Percentiles rank a stretch among this genome's conserved stretches.
phyloP scores from a whole-genome alignment of 495 filamentous ascomycete genomes.

The Glonium stellatum region DNA sequence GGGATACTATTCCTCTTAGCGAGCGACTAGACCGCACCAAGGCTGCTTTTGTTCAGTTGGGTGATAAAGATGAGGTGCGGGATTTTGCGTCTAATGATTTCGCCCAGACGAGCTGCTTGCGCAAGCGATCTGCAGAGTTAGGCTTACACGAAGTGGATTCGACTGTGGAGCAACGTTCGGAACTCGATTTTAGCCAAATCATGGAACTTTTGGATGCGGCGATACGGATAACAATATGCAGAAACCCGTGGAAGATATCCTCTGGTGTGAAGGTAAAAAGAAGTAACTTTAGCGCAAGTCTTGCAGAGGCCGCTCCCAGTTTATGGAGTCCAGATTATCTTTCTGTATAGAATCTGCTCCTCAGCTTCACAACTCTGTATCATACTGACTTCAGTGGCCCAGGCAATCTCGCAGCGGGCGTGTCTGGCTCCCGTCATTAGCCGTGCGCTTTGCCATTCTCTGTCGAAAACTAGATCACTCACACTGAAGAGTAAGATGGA shows the following conservation, averaged over 20 bases:
- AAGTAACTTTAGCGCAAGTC: conserved; percentile 11
- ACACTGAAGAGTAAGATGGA: conserved; percentile 15
- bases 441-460: conserved; percentile 18
- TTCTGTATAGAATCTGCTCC: conserved; percentile 1
- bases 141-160: background rate
- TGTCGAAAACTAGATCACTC: conserved; percentile 9
- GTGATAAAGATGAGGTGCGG: too few relatives aligned
- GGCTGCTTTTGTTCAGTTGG: too few relatives aligned
- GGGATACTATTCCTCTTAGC: too few relatives aligned
- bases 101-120: too few relatives aligned
- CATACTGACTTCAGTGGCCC: background rate
- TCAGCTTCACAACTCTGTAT: background rate
- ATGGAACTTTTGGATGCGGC: conserved; percentile 24
- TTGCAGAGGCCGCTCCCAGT: conserved; percentile 27
- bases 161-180: background rate
- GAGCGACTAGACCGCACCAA: too few relatives aligned
- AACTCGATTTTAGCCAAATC: background rate
- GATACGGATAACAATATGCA: conserved; percentile 25
- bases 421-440: conserved; percentile 30
- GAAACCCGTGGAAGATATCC: conserved; percentile 4
- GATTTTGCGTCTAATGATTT: too few relatives aligned
- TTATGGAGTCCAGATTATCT: conserved; percentile 32
- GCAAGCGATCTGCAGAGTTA: background rate
- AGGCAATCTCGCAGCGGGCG: conserved; percentile 27
- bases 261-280: conserved; percentile 21